Percentiles rank a stretch among this genome's conserved stretches.
phyloP scores from a whole-genome alignment of 345 rosid species.

The Rhodamnia argentea region DNA sequence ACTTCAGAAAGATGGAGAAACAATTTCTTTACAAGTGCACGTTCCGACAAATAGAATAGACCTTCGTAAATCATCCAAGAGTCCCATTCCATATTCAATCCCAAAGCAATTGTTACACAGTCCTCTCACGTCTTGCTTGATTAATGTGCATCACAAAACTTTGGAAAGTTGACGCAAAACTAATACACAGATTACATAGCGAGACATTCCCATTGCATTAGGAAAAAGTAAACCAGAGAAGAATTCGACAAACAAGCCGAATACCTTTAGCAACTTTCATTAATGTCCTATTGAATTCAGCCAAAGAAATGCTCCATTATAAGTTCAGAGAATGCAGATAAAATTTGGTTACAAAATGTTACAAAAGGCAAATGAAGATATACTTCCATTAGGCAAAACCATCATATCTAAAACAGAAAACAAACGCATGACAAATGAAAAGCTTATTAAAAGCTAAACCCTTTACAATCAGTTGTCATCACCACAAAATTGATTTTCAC shows the following conservation, averaged over 20 bases:
- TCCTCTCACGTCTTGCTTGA: background rate
- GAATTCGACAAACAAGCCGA: background rate
- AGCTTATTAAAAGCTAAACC: constrained; percentile 47
- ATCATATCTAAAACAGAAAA: constrained; percentile 23
- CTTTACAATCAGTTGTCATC: constrained; percentile 64
- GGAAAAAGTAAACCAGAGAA: background rate
- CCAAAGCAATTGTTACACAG: background rate
- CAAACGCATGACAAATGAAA: constrained; percentile 24
- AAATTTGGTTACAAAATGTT: constrained; percentile 7
- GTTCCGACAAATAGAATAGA: background rate
- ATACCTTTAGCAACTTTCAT: background rate
- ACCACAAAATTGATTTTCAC: constrained; percentile 67
- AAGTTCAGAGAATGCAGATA: background rate
- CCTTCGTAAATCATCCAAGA: background rate
- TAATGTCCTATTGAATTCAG: background rate
- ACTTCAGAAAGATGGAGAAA: background rate
- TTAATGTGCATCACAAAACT: background rate
- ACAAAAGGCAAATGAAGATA: constrained; percentile 4
- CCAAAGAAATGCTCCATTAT: background rate
- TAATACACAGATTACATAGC: background rate
- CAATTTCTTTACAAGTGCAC: background rate
- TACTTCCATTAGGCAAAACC: constrained; percentile 22
- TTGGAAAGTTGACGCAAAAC: background rate
- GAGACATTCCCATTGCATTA: background rate
- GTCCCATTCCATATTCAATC: background rate